These are phyloP conservation scores for Wallacemonas sp. DNA, from an alignment of 208 protist genomes.

Conservation along the genomic window DNA sequence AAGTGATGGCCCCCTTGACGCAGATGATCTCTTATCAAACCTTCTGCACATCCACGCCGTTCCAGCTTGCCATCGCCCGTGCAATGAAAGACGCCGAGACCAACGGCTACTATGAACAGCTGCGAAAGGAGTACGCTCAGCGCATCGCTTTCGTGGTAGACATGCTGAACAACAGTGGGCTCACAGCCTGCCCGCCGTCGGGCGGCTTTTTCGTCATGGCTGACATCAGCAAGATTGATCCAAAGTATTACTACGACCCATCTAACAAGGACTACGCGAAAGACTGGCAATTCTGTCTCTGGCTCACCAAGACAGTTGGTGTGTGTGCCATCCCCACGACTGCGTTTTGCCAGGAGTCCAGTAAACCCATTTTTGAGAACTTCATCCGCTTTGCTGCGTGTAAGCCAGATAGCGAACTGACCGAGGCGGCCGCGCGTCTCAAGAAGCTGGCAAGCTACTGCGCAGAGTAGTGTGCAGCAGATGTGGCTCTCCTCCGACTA, in stretches of 20 bases:
- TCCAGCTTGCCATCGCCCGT: constrained; percentile 84
- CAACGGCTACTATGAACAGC: constrained; percentile 57
- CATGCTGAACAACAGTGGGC: constrained; percentile 35
- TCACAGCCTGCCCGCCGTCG: constrained; percentile 49
- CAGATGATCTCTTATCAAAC: constrained; percentile 75
- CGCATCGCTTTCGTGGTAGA: constrained; percentile 41
- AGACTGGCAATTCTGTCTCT: constrained; percentile 90
- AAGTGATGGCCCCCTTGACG: constrained; percentile 38
- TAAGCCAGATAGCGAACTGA: constrained; percentile 72
- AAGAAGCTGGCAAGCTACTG: constrained; percentile 45
- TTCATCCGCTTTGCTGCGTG: constrained; percentile 90
- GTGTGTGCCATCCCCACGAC: constrained; percentile 86
- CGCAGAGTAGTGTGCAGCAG: background rate
- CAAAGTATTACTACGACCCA: constrained; percentile 63
- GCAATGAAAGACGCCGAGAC: constrained; percentile 52
- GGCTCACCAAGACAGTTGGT: constrained; percentile 83
- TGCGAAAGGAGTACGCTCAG: constrained; percentile 45
- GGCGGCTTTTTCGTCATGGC: constrained; percentile 91
- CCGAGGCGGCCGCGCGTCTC: constrained; percentile 46
- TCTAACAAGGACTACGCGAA: constrained; percentile 39
- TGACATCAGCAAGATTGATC: constrained; percentile 71
- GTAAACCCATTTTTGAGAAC: constrained; percentile 51
- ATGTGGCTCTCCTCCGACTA: too few relatives aligned
- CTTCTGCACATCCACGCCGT: constrained; percentile 84
- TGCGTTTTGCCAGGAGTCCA: constrained; percentile 67